Conservation (phyloP, 805 yeast species). For the Ogataea trehaloabstinens region DNA sequence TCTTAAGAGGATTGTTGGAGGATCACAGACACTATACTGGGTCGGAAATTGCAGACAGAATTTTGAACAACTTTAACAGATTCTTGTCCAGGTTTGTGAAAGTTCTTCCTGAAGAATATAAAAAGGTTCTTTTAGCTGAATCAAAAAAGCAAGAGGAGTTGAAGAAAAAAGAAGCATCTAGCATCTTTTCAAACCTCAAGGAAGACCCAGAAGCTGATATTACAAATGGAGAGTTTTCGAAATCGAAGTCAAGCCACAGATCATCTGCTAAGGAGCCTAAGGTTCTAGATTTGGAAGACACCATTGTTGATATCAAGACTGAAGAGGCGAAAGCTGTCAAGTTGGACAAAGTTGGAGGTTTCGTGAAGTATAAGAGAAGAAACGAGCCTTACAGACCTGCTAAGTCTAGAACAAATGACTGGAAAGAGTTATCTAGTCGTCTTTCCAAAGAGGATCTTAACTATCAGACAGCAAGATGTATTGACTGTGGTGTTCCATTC, state of each 20-base stretch:
- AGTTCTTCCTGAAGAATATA: constrained; percentile 90
- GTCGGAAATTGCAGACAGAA: constrained; percentile 82
- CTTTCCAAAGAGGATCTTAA: constrained; percentile 82
- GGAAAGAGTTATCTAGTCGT: constrained; percentile 86
- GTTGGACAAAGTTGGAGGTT: constrained; percentile 82
- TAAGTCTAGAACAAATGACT: constrained; percentile 74
- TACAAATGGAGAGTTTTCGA: constrained; percentile 82
- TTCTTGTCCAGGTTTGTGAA: constrained; percentile 86
- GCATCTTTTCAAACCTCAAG: constrained; percentile 65
- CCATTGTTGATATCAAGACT: constrained; percentile 65
- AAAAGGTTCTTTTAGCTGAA: constrained; percentile 81
- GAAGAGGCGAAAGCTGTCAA: constrained; percentile 63
- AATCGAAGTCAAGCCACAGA: constrained; percentile 42
- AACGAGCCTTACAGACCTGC: constrained; percentile 83
- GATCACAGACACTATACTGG: constrained; percentile 95
- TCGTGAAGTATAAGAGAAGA: constrained; percentile 89
- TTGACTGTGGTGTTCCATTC: constrained; percentile 99
- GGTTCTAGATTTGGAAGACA: constrained; percentile 86
- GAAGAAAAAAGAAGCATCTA: constrained; percentile 62
- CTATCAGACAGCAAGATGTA: constrained; percentile 94
- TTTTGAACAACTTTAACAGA: constrained; percentile 84
- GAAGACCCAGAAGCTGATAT: constrained; percentile 84
- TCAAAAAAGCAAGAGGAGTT: constrained; percentile 61
- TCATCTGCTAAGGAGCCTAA: constrained; percentile 63
- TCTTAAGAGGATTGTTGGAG: constrained; percentile 87